These are phyloP conservation scores for Asterochloris sp. DNA, from an alignment of 139 green algal species.

Conservation along the genomic window DNA sequence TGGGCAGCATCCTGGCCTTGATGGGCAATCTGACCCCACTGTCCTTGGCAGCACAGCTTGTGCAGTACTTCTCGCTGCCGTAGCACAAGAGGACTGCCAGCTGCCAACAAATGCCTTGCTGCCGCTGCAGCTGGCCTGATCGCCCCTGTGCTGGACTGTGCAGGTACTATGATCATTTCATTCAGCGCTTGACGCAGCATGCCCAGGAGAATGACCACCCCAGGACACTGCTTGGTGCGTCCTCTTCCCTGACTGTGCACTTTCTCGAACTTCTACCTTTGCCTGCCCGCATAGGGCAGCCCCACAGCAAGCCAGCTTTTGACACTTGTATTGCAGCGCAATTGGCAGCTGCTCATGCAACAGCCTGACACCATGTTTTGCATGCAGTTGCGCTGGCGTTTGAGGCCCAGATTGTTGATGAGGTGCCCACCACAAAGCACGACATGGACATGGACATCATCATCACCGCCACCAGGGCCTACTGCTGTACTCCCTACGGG, in stretches of 20 bases:
- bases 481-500: neutral
- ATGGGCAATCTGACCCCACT: neutral
- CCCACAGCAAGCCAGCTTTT: neutral
- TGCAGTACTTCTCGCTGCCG: neutral
- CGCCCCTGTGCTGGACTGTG: neutral
- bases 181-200: conserved; percentile 15
- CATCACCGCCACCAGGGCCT: conserved; percentile 23
- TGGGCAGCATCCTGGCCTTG: no score
- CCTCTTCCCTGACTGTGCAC: neutral
- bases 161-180: conserved; percentile 64
- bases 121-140: neutral
- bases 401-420: conserved; percentile 38
- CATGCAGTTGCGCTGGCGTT: conserved; percentile 43
- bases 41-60: neutral
- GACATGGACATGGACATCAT: conserved; percentile 45
- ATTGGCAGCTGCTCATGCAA: neutral
- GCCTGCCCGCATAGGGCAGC: neutral
- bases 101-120: neutral
- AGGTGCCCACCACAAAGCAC: conserved; percentile 29
- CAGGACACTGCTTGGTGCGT: conserved; percentile 38
- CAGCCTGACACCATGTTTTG: neutral
- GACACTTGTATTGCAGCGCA: neutral
- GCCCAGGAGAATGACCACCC: conserved; percentile 14
- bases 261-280: neutral
- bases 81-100: neutral